Evolutionary conservation across 495 filamentous ascomycete genomes (phyloP).

Genomic region (Cercophora newfieldiana): DNA sequence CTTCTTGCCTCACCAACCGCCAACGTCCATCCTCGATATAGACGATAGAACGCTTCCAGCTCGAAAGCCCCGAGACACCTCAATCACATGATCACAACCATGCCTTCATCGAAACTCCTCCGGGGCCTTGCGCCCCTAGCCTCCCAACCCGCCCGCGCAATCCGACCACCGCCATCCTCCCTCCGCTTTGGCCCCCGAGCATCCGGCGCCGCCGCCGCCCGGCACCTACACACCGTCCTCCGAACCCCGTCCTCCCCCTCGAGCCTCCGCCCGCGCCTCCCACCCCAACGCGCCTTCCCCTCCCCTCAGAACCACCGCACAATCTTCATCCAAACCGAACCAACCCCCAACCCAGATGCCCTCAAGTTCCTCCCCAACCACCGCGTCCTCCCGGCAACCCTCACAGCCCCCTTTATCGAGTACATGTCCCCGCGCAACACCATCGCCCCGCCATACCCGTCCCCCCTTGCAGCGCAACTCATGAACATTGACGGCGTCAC

Average conservation of each 20-base stretch:
- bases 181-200: conserved; percentile 21
- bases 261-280: conserved; percentile 24
- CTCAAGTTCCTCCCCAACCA: conserved; percentile 94
- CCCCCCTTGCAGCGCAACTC: conserved; percentile 85
- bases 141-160: conserved; percentile 15
- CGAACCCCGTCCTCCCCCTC: conserved; percentile 1
- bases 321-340: conserved; percentile 97
- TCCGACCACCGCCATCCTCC: conserved; percentile 22
- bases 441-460: conserved; percentile 84
- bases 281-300: not conserved
- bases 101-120: conserved; percentile 29
- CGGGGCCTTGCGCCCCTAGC: conserved; percentile 33
- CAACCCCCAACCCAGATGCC: conserved; percentile 86
- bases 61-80: not conserved
- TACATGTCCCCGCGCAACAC: conserved; percentile 87
- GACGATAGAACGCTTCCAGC: not conserved
- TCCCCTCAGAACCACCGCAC: conserved; percentile 51
- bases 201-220: conserved; percentile 13
- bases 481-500: conserved; percentile 90
- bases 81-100: conserved; percentile 12
- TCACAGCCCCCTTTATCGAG: conserved; percentile 79
- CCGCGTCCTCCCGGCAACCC: conserved; percentile 69
- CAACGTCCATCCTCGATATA: not conserved
- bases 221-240: conserved; percentile 25
- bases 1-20: not conserved